phyloP scores from a whole-genome alignment of 305 asterid species.

The Fraxinus ornus region DNA sequence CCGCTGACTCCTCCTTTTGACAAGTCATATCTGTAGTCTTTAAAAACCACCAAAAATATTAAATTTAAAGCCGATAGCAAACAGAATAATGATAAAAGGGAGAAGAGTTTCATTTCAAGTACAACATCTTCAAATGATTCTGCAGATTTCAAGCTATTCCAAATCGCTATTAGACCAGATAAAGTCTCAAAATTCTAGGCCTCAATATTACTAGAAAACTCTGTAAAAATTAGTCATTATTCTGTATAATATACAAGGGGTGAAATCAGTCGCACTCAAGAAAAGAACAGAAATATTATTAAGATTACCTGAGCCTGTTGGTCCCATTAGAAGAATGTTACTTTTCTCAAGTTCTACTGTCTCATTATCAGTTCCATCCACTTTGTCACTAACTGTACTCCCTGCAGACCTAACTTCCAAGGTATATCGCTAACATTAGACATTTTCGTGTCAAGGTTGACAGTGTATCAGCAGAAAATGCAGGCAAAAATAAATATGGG shows the following conservation, averaged over 20 bases:
- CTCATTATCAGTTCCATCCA: slow-evolving; percentile 56
- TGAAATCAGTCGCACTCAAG: not conserved
- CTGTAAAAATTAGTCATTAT: slow-evolving; percentile 10
- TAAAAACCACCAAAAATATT: slow-evolving; percentile 1
- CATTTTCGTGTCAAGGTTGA: slow-evolving; percentile 11
- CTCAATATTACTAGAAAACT: slow-evolving; percentile 1
- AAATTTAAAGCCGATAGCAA: slow-evolving; percentile 5
- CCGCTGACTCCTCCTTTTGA: not conserved
- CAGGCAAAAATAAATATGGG: not conserved
- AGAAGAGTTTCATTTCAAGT: not conserved
- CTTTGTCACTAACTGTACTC: slow-evolving; percentile 48
- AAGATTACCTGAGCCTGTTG: slow-evolving; percentile 94
- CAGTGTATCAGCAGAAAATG: slow-evolving; percentile 8
- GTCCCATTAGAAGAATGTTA: slow-evolving; percentile 95
- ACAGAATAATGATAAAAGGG: not conserved
- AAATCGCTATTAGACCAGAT: slow-evolving; percentile 5
- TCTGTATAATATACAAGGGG: slow-evolving; percentile 10
- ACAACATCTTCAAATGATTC: slow-evolving; percentile 2
- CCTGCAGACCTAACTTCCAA: slow-evolving; percentile 77
- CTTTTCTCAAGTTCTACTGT: slow-evolving; percentile 91
- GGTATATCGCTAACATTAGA: slow-evolving; percentile 35
- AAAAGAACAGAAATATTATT: slow-evolving; percentile 21
- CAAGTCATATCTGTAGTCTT: not conserved
- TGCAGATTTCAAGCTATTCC: not conserved
- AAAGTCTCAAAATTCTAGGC: slow-evolving; percentile 14